phyloP scores from a whole-genome alignment of 2,329 filamentous ascomycete genomes.

The Fusarium penzigii region DNA sequence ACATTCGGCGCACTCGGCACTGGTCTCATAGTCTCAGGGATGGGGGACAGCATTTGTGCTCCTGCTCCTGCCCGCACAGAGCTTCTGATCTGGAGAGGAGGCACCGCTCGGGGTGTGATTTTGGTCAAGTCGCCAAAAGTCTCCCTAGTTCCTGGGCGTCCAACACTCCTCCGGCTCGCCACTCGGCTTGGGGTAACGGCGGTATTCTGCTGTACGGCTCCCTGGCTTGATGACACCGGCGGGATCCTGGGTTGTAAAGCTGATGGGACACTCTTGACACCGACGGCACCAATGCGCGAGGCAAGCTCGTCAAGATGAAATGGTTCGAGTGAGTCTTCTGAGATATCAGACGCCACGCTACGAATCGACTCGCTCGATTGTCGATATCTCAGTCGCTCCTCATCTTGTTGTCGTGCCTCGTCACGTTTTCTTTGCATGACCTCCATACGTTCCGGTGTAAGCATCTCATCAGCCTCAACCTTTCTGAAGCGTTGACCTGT shows the following conservation, averaged over 20 bases:
- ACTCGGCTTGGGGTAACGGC: not conserved
- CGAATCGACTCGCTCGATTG: slow-evolving; percentile 26
- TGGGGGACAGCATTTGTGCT: slow-evolving; percentile 22
- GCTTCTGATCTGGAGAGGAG: slow-evolving; percentile 24
- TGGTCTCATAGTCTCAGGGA: slow-evolving; percentile 24
- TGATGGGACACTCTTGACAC: slow-evolving; percentile 17
- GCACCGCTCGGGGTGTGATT: not conserved
- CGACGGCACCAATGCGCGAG: slow-evolving; percentile 40
- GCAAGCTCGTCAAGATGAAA: slow-evolving; percentile 52
- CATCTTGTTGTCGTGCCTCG: slow-evolving; percentile 24
- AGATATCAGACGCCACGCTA: slow-evolving; percentile 25
- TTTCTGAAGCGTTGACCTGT: slow-evolving; percentile 55
- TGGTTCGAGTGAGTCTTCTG: slow-evolving; percentile 46
- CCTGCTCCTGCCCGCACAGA: slow-evolving; percentile 16
- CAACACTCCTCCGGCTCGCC: not conserved
- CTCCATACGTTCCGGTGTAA: slow-evolving; percentile 54
- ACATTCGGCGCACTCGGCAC: slow-evolving; percentile 14
- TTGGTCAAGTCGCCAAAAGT: not conserved
- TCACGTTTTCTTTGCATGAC: slow-evolving; percentile 42
- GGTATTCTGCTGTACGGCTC: slow-evolving; percentile 19
- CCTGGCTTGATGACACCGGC: slow-evolving; percentile 10
- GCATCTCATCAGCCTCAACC: slow-evolving; percentile 60
- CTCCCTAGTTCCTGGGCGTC: not conserved
- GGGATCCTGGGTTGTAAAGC: slow-evolving; percentile 10
- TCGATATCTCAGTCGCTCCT: slow-evolving; percentile 14